Conservation (phyloP, 768 basidiomycete genomes). For the Tephrocybe sp. region DNA sequence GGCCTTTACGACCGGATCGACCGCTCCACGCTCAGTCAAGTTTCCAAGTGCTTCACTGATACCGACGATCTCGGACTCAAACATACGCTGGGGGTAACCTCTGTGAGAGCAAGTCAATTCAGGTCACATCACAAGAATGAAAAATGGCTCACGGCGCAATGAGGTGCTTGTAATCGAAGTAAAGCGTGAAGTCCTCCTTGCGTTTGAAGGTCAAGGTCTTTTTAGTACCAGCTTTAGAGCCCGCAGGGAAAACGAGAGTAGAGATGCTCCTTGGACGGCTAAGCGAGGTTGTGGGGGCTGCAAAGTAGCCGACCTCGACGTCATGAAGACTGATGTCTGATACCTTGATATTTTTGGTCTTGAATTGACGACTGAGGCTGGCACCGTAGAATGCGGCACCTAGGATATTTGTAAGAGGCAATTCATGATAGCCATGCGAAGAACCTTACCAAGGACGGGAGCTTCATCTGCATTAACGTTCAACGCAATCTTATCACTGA, state of each 20-base stretch:
- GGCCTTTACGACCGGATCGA: slow-evolving; percentile 85
- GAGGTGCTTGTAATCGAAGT: slow-evolving; percentile 71
- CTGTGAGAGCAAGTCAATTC: slow-evolving; percentile 31
- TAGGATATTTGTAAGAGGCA: slow-evolving; percentile 16
- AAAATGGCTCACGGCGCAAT: slow-evolving; percentile 54
- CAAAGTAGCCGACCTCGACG: slow-evolving; percentile 76
- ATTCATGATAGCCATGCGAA: neutral
- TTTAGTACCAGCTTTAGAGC: slow-evolving; percentile 75
- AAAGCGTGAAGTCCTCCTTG: slow-evolving; percentile 78
- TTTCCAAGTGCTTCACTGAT: slow-evolving; percentile 78
- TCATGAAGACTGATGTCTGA: slow-evolving; percentile 73
- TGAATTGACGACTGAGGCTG: slow-evolving; percentile 83
- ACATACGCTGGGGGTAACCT: slow-evolving; percentile 71
- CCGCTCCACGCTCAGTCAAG: slow-evolving; percentile 77
- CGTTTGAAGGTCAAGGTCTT: slow-evolving; percentile 88
- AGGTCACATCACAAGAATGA: neutral
- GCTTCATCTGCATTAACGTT: slow-evolving; percentile 99
- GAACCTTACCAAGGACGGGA: slow-evolving; percentile 70
- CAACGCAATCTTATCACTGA: slow-evolving; percentile 79
- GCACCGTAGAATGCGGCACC: slow-evolving; percentile 93
- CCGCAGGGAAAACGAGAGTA: slow-evolving; percentile 74
- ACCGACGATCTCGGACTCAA: slow-evolving; percentile 71
- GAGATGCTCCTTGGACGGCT: slow-evolving; percentile 67
- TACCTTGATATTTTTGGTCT: slow-evolving; percentile 92
- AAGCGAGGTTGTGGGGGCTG: slow-evolving; percentile 52